Conservation (phyloP, 192 early-diverging fungal species). For the Rhizoclosmatium globosum region DNA sequence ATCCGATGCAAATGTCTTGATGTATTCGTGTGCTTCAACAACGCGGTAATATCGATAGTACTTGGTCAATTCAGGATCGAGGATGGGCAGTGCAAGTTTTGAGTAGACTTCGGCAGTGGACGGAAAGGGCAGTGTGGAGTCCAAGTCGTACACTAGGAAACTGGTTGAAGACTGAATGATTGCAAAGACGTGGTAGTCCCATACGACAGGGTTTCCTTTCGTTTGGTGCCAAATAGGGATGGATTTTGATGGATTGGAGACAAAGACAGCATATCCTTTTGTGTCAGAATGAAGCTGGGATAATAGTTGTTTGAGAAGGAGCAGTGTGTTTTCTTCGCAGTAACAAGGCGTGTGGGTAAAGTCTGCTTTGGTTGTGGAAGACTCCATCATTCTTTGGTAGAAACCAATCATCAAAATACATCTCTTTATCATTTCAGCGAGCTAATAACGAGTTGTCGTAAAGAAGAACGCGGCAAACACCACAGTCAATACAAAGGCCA, state of each 20-base stretch:
- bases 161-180: not conserved
- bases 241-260: not conserved
- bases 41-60: too few species aligned
- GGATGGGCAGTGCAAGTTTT: too few species aligned
- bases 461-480: too few species aligned
- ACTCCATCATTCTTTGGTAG: too few species aligned
- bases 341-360: constrained; percentile 22
- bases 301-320: not conserved
- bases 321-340: constrained; percentile 28
- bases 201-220: constrained; percentile 19
- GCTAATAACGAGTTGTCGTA: too few species aligned
- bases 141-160: constrained; percentile 3
- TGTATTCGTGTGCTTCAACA: too few species aligned
- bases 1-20: too few species aligned
- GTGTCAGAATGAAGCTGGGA: not conserved
- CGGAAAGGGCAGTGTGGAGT: constrained; percentile 27
- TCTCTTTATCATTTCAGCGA: too few species aligned
- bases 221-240: constrained; percentile 20
- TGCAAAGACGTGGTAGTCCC: constrained; percentile 33
- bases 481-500: too few species aligned
- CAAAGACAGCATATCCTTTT: not conserved
- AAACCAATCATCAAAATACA: not conserved
- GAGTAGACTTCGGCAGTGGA: not conserved
- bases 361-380: not conserved
- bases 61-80: too few species aligned